Conservation (phyloP, 202 grass and related monocot genomes). For the Eragrostis tef region DNA sequence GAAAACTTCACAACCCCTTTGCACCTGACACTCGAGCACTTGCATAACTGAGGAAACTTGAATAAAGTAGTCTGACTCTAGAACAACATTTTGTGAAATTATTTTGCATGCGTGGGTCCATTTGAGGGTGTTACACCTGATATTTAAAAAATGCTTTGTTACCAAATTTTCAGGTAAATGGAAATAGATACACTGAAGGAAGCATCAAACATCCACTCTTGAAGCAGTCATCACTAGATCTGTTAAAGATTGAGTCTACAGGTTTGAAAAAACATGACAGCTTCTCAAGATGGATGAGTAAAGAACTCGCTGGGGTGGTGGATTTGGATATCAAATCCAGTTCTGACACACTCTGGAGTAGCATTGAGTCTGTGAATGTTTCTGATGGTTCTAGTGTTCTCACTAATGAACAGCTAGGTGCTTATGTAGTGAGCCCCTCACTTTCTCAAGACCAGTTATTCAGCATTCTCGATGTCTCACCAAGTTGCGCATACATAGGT, state of each 20-base stretch:
- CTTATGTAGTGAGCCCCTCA: conserved; percentile 68
- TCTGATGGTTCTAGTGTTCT: conserved; percentile 54
- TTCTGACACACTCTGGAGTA: conserved; percentile 61
- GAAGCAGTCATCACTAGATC: conserved; percentile 62
- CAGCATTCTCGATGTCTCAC: conserved; percentile 81
- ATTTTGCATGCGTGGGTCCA: not conserved
- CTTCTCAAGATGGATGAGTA: conserved; percentile 89
- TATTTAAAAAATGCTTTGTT: conserved; percentile 15
- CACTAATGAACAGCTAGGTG: conserved; percentile 58
- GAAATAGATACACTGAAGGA: conserved; percentile 44
- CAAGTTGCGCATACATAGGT: conserved; percentile 60
- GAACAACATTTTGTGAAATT: conserved; percentile 26
- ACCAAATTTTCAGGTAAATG: conserved; percentile 47
- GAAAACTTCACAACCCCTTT: conserved; percentile 2
- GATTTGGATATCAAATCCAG: conserved; percentile 64
- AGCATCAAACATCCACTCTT: conserved; percentile 42
- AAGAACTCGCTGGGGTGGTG: conserved; percentile 63
- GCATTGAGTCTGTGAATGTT: conserved; percentile 47
- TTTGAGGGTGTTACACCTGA: conserved; percentile 26
- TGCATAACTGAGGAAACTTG: not conserved
- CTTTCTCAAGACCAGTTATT: conserved; percentile 80
- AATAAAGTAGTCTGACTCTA: not conserved
- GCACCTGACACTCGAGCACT: not conserved
- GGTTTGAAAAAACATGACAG: conserved; percentile 72
- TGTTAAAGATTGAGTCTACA: conserved; percentile 52